These are phyloP conservation scores for Pseudocohnilembus persalinus DNA, from an alignment of 169 alveolate species.

Conservation along the genomic window DNA sequence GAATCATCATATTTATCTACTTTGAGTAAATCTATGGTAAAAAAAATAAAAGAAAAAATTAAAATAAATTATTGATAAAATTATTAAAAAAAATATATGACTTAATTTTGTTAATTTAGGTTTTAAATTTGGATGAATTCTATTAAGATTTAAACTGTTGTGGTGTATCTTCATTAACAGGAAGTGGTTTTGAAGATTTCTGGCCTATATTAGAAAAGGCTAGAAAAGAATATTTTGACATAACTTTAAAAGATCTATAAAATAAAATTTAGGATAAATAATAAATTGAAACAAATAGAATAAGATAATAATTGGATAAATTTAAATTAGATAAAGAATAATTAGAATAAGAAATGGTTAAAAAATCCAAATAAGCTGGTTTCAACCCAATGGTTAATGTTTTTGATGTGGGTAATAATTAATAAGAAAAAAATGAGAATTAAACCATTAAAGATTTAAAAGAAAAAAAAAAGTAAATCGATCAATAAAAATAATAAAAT, in stretches of 20 bases:
- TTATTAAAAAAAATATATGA: not conserved
- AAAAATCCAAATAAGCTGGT: not conserved
- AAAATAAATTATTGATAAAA: too few species aligned
- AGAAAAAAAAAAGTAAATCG: not conserved
- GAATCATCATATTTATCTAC: slow-evolving; percentile 62
- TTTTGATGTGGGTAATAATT: not conserved
- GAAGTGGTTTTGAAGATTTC: slow-evolving; percentile 25
- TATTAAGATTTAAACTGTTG: slow-evolving; percentile 52
- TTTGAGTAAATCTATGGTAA: slow-evolving; percentile 58
- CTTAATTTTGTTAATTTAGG: not conserved
- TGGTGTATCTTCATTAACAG: slow-evolving; percentile 22
- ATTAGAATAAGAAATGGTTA: not conserved
- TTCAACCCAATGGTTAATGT: not conserved
- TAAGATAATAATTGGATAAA: not conserved
- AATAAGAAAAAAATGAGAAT: not conserved
- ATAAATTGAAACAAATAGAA: slow-evolving; percentile 1
- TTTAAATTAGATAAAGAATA: not conserved
- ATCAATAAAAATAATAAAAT: too few species aligned
- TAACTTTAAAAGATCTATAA: slow-evolving; percentile 22
- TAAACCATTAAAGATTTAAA: not conserved
- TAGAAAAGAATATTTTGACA: slow-evolving; percentile 21
- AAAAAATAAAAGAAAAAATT: too few species aligned
- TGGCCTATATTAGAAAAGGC: not conserved
- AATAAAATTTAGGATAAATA: not conserved
- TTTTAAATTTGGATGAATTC: slow-evolving; percentile 70